Conservation (phyloP, 345 rosid genomes). For the Aethionema arabicum region DNA sequence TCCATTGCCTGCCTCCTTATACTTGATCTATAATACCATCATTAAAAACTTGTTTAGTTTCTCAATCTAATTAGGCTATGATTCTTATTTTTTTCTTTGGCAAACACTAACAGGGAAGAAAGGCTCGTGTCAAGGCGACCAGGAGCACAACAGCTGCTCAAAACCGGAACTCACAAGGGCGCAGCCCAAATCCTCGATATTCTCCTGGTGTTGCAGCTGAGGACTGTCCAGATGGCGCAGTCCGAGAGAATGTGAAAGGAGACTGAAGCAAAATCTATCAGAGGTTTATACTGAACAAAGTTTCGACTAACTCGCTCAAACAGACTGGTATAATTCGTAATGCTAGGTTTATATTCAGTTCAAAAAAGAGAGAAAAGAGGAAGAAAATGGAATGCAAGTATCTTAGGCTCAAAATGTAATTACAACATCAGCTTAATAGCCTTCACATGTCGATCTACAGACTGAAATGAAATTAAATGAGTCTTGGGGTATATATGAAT, state of each 20-base stretch:
- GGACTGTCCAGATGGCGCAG: slow-evolving; percentile 55
- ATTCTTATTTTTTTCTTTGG: slow-evolving; percentile 15
- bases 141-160: slow-evolving; percentile 81
- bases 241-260: slow-evolving; percentile 38
- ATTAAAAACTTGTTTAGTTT: background rate
- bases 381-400: slow-evolving; percentile 10
- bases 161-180: slow-evolving; percentile 55
- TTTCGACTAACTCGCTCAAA: slow-evolving; percentile 16
- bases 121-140: slow-evolving; percentile 70
- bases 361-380: slow-evolving; percentile 10
- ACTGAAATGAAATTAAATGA: slow-evolving; percentile 27
- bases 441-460: slow-evolving; percentile 16
- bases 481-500: slow-evolving; percentile 9
- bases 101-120: slow-evolving; percentile 65
- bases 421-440: slow-evolving; percentile 2
- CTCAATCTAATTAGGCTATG: background rate
- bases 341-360: slow-evolving; percentile 22
- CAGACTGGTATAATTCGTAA: slow-evolving; percentile 19
- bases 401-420: slow-evolving; percentile 17
- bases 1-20: slow-evolving; percentile 6
- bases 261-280: slow-evolving; percentile 22
- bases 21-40: background rate
- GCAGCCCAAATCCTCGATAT: slow-evolving; percentile 54
- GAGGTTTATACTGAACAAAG: slow-evolving; percentile 22
- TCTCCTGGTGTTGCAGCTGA: slow-evolving; percentile 55